Evolutionary conservation across 495 filamentous ascomycete genomes (phyloP), one percentile per base, ranked within the genome.

Genomic region (Neurospora tetraspora): DNA sequence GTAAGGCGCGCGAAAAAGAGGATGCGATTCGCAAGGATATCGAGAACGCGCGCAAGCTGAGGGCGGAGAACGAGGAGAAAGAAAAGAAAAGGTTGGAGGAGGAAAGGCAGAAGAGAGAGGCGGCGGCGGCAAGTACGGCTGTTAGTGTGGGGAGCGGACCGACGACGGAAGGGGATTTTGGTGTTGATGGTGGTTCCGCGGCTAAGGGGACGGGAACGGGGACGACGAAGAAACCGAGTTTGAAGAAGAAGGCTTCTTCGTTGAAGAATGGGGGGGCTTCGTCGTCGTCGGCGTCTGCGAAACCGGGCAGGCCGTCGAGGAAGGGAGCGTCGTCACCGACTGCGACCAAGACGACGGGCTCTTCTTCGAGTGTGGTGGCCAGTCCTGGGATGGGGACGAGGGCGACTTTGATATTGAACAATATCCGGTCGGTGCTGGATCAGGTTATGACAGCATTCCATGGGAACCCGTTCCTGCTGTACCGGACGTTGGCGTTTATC

Each of bases 401-500:
- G 38, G 88, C 87, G 37, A 77, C 80, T 2, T 81, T 85, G 71
- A 77, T 88, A 11, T 74, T 90, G 69, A 68, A 74, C 27, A 87
- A 89, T 39, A 70, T 95, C 39, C 86, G 88, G 73, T 87, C 88
- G 43, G 72, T 93, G 14, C 78, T 94, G 16, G 85, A 89, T 68
- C 85, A 89, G 70, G 85, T 93, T 69, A 85, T 88, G 1, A 81
- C 84, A 40, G 88, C 87, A 18, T 84, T 95, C 69, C 88, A 86
- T 23, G 88, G 86, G 3, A 95, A 93, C 75, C 93, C 95, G 0
- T 83, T 93, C 81, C 81, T 91, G 27, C 80, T 97, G 76, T 82
- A 94, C 71, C 88, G 93, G 69, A 90, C 91, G 40, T 73, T 98
- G 59, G 86, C 94, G 11, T 97, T 98, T 78, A 74, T 97, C 27